Base-by-base conservation (phyloP, 2,329 filamentous ascomycete species). In the Thielaviopsis musarum region DNA sequence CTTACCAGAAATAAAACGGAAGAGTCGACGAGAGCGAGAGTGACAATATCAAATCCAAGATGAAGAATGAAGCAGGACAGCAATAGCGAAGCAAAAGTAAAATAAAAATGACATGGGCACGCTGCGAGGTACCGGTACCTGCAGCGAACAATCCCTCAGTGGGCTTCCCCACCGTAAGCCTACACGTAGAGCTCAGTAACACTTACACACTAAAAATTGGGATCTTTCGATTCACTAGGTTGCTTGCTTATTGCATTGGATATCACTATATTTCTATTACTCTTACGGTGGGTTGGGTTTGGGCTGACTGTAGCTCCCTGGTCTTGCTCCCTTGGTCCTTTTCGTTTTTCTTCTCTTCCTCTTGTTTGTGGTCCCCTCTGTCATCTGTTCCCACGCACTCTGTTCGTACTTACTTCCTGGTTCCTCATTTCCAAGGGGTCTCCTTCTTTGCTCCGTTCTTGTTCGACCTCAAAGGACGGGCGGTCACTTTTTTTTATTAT, bases 51-150 rank as follows among this genome's bases (percentile, higher is more conserved):
- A 34, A 34, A 34, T 34, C 10, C 30, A 34, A 34, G 30, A 34
- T 34, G 30, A 34, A 34, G 30, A 12, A n/a, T n/a, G 38, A 17
- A 45, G 15, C 38, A 45, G 12, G 30, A 52, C 52, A 34, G 52
- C 52, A 19, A 26, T 24, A 52, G 24, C 26, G 52, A 54, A 54
- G 7, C 9, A 6, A 15, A 45, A 45, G 17, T 4, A 15, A 45
- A 45, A 45, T 15, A 15, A 45, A 26, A 30, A 19, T 30, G 24
- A 28, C 52, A 54, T 30, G 52, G 52, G 52, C 24, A 13, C 22
- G 53, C 53, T 54, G 53, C 28, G 53, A 54, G 53, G 28, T 41
- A 54, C 19, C 53, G 34, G 53, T 54, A 54, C 53, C 53, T 54
- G 53, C 53, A 54, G 45, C 45, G 45, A 49, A 49, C 45, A 49